These are phyloP conservation scores for Phytophthora pisi DNA, from an alignment of 352 stramenopile species.

Conservation along the genomic window DNA sequence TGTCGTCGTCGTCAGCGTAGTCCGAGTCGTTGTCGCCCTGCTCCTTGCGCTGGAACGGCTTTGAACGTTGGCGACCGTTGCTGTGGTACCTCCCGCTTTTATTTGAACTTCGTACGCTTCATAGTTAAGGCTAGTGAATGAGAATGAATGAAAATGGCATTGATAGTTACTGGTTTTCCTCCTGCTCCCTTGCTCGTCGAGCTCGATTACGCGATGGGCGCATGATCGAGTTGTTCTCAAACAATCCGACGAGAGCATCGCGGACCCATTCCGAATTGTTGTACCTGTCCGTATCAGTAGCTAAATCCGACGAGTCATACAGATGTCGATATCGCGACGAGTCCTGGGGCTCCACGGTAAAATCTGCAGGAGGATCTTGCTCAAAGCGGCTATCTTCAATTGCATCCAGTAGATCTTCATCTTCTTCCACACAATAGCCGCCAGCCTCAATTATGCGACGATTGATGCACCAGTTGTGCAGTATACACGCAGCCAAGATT, in stretches of 20 bases:
- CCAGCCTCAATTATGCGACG: not conserved
- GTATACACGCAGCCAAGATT: constrained; percentile 7
- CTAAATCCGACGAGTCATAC: not conserved
- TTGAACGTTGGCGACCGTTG: too few species aligned
- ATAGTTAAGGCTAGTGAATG: constrained; percentile 1
- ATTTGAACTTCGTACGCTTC: constrained; percentile 5
- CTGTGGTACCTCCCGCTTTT: constrained; percentile 4
- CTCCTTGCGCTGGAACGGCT: not conserved
- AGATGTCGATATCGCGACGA: not conserved
- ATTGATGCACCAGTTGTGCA: constrained; percentile 1
- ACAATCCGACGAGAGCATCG: not conserved
- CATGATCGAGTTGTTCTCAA: not conserved
- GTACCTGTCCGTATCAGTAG: not conserved
- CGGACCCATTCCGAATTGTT: constrained; percentile 1
- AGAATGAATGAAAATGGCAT: not conserved
- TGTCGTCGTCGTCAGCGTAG: not conserved
- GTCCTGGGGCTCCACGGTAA: not conserved
- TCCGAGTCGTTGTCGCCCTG: not conserved
- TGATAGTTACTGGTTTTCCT: not conserved
- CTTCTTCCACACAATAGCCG: not conserved
- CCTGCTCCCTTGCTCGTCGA: not conserved
- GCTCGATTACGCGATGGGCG: not conserved
- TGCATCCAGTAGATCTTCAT: not conserved
- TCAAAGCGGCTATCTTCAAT: not conserved
- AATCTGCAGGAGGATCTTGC: not conserved